Conservation (phyloP, 1,139 yeast species). For the Blastobotrys persicus region DNA sequence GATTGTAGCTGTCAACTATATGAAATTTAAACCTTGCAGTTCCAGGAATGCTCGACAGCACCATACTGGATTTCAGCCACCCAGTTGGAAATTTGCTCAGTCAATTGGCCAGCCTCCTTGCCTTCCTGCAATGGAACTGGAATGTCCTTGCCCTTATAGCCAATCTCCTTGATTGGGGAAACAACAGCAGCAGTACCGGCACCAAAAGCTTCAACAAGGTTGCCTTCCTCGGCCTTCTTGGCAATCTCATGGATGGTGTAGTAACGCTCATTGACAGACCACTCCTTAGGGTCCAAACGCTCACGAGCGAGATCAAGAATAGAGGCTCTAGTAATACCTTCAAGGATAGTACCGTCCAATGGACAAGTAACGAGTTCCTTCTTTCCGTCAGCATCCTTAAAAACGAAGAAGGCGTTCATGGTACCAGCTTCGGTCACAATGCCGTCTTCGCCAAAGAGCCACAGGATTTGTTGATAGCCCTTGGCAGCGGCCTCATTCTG, state of each 20-base stretch:
- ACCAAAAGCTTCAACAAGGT: constrained; percentile 92
- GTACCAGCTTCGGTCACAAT: constrained; percentile 95
- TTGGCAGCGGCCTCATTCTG: constrained; percentile 81
- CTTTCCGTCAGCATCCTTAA: constrained; percentile 67
- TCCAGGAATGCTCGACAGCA: constrained; percentile 56
- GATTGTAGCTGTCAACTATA: too few species aligned
- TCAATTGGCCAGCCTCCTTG: constrained; percentile 73
- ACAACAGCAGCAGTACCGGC: constrained; percentile 99
- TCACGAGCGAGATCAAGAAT: constrained; percentile 72
- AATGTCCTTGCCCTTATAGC: constrained; percentile 70
- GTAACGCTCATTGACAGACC: constrained; percentile 80
- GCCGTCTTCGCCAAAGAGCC: constrained; percentile 93
- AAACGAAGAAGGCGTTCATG: constrained; percentile 90
- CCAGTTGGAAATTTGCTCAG: constrained; percentile 77
- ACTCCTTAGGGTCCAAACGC: constrained; percentile 66
- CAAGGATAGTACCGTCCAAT: constrained; percentile 91
- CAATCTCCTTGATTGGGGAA: constrained; percentile 85
- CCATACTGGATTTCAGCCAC: constrained; percentile 89
- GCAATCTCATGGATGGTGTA: constrained; percentile 77
- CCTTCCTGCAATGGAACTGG: constrained; percentile 76
- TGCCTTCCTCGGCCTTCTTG: constrained; percentile 73
- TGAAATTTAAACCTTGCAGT: constrained; percentile 34
- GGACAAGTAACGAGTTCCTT: constrained; percentile 96
- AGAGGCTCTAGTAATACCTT: constrained; percentile 96
- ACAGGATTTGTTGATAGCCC: constrained; percentile 92